These are phyloP conservation scores for Fistulinella prunicolor DNA, from an alignment of 768 basidiomycete species.

Conservation along the genomic window DNA sequence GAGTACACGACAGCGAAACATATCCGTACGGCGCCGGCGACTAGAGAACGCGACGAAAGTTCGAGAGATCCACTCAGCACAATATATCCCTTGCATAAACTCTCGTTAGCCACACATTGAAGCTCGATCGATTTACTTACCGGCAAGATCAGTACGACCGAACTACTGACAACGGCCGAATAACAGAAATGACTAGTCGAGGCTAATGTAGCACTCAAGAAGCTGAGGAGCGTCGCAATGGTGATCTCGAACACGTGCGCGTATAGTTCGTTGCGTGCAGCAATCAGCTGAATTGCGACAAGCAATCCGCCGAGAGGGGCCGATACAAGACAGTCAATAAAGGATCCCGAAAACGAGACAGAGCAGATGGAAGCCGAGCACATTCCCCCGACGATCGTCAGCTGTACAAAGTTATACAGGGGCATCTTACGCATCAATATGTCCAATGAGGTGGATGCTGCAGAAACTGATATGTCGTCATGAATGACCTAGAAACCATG, in stretches of 20 bases:
- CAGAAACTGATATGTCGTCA: conserved; percentile 71
- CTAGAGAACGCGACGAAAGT: conserved; percentile 74
- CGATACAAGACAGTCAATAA: conserved; percentile 69
- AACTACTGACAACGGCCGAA: conserved; percentile 71
- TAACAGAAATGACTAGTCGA: conserved; percentile 70
- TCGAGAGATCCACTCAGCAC: conserved; percentile 61
- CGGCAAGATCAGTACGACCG: conserved; percentile 78
- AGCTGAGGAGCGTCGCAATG: conserved; percentile 75
- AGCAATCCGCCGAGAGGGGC: conserved; percentile 80
- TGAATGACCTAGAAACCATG: conserved; percentile 60
- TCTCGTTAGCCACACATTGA: not conserved
- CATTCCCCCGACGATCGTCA: conserved; percentile 70
- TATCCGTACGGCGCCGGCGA: conserved; percentile 79
- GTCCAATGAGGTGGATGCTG: conserved; percentile 69
- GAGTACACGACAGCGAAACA: conserved; percentile 80
- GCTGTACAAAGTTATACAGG: conserved; percentile 57
- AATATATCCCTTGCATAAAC: conserved; percentile 48
- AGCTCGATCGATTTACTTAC: conserved; percentile 34
- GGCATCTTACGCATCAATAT: conserved; percentile 65
- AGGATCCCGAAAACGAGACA: conserved; percentile 69
- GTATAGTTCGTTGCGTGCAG: conserved; percentile 73
- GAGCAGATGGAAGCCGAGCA: conserved; percentile 75
- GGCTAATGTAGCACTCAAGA: conserved; percentile 72
- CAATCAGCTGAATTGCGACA: conserved; percentile 67
- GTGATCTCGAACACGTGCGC: conserved; percentile 83